phyloP scores from a whole-genome alignment of 2,329 filamentous ascomycete species.

The Fusarium mexicanum region DNA sequence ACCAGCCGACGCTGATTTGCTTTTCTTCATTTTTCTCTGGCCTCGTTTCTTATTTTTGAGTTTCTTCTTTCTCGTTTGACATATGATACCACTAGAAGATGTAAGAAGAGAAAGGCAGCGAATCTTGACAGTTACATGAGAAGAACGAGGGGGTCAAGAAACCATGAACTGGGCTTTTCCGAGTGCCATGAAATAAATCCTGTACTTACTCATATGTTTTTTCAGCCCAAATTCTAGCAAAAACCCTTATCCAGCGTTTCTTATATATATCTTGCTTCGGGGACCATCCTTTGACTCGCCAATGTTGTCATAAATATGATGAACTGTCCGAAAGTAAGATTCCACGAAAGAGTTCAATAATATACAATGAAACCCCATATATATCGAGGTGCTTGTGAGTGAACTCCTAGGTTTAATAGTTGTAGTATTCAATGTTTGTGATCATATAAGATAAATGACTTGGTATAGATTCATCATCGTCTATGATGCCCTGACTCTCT shows the following conservation, averaged over 20 bases:
- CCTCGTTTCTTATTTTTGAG: slow-evolving; percentile 27
- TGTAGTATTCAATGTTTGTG: background rate
- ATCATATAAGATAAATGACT: background rate
- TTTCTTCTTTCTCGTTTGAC: slow-evolving; percentile 31
- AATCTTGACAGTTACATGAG: slow-evolving; percentile 32
- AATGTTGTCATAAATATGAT: background rate
- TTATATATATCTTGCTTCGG: background rate
- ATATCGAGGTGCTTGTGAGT: background rate
- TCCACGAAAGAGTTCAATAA: background rate
- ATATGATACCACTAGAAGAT: slow-evolving; percentile 47
- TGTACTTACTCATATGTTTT: slow-evolving; percentile 36
- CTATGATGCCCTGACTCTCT: slow-evolving; percentile 36
- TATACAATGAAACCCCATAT: background rate
- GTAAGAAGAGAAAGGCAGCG: slow-evolving; percentile 39
- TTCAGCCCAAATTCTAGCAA: slow-evolving; percentile 19
- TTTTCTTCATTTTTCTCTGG: slow-evolving; percentile 38
- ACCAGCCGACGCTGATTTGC: slow-evolving; percentile 36
- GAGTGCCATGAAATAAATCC: slow-evolving; percentile 21
- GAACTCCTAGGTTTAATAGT: background rate
- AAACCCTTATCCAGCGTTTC: background rate
- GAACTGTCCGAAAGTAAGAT: background rate
- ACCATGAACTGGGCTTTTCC: slow-evolving; percentile 4
- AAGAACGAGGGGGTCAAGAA: slow-evolving; percentile 20
- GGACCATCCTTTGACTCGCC: background rate
- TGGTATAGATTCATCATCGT: background rate